Conservation (phyloP, 2,329 filamentous ascomycete species). For the Fusarium zealandicum region DNA sequence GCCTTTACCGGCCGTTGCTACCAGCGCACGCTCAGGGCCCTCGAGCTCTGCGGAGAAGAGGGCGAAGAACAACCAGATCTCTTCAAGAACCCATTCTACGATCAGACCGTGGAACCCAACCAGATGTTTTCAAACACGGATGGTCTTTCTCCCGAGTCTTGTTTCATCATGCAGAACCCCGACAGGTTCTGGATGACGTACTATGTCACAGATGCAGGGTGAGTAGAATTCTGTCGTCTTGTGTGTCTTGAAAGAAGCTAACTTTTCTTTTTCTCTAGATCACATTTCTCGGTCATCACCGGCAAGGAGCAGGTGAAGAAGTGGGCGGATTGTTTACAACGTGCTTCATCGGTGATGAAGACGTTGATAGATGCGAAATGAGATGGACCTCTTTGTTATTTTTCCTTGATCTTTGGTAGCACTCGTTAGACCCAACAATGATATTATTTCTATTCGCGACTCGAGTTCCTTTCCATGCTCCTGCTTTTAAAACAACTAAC, state of each 20-base stretch:
- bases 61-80: constrained; percentile 11
- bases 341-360: constrained; percentile 22
- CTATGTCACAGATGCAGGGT: constrained; percentile 22
- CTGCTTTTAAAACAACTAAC: too few species aligned
- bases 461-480: too few species aligned
- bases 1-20: constrained; percentile 19
- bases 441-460: not conserved
- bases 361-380: constrained; percentile 18
- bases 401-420: not conserved
- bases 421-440: not conserved
- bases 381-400: not conserved
- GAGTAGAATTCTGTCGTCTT: not conserved
- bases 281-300: constrained; percentile 18
- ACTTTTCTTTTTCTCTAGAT: not conserved
- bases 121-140: constrained; percentile 25
- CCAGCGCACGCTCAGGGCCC: constrained; percentile 18
- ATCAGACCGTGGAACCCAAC: constrained; percentile 16
- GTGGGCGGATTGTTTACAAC: constrained; percentile 16
- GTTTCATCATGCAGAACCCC: constrained; percentile 26
- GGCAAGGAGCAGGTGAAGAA: constrained; percentile 13
- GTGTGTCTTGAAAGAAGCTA: not conserved
- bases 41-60: constrained; percentile 13
- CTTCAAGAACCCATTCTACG: constrained; percentile 18
- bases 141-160: constrained; percentile 24
- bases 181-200: constrained; percentile 26